Evolutionary conservation across 441 rosid species (phyloP).

Genomic region (Populus tomentosa): DNA sequence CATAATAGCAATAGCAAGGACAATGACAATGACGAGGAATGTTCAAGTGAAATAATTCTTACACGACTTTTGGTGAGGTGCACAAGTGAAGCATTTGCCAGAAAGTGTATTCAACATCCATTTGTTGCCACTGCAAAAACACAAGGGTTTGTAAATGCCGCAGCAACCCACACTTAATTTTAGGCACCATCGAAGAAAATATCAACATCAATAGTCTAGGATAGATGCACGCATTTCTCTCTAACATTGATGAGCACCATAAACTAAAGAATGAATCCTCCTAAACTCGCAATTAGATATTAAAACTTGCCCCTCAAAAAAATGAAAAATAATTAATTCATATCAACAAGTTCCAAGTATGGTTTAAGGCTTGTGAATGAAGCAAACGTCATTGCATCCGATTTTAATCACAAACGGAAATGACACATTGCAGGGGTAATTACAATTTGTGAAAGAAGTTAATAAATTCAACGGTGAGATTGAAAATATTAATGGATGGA

Average conservation of each 20-base stretch:
- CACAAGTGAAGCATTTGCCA: conserved; percentile 99
- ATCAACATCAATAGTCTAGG: not conserved
- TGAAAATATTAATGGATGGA: not conserved
- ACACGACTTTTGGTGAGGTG: conserved; percentile 98
- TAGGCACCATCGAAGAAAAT: not conserved
- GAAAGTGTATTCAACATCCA: conserved; percentile 97
- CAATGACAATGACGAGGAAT: not conserved
- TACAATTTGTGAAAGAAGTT: not conserved
- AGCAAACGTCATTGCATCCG: not conserved
- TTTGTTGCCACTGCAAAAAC: conserved; percentile 93
- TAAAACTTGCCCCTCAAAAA: not conserved
- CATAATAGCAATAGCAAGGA: not conserved
- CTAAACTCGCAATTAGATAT: not conserved
- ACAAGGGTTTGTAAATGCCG: not conserved
- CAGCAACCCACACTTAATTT: not conserved
- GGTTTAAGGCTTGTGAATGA: not conserved
- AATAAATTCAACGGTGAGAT: not conserved
- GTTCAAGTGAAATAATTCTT: conserved; percentile 23
- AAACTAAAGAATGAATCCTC: not conserved
- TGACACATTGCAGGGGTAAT: not conserved
- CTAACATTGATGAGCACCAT: not conserved
- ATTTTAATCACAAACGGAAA: not conserved
- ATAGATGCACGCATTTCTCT: not conserved
- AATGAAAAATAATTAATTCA: not conserved
- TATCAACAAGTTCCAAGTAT: not conserved